phyloP scores from a whole-genome alignment of 2,329 filamentous ascomycete species.

The Pseudonectria foliicola region DNA sequence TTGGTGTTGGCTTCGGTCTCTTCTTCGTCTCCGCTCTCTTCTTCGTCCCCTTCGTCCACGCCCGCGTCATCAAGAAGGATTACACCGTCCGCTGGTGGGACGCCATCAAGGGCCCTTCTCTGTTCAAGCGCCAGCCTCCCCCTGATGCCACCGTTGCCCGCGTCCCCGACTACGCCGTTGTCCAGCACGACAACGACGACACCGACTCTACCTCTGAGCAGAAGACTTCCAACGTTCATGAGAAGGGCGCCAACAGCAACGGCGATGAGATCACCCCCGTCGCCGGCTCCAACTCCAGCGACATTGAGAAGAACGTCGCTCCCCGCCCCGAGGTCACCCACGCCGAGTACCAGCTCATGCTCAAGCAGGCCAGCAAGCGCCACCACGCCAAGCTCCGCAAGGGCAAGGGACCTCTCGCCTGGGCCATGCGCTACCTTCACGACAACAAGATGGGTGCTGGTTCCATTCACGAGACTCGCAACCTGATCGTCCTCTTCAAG shows the following conservation, averaged over 20 bases:
- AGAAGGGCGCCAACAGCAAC: slow-evolving; percentile 22
- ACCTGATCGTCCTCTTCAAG: slow-evolving; percentile 55
- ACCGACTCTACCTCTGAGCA: slow-evolving; percentile 13
- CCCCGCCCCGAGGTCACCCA: slow-evolving; percentile 41
- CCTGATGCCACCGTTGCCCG: slow-evolving; percentile 44
- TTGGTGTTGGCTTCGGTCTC: slow-evolving; percentile 57
- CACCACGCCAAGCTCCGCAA: slow-evolving; percentile 58
- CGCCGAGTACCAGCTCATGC: slow-evolving; percentile 51
- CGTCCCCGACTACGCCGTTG: slow-evolving; percentile 68
- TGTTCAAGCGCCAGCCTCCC: slow-evolving; percentile 52
- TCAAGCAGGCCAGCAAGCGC: slow-evolving; percentile 42
- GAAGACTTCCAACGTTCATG: neutral
- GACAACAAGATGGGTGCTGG: slow-evolving; percentile 67
- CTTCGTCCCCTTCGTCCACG: slow-evolving; percentile 65
- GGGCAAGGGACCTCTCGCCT: slow-evolving; percentile 63
- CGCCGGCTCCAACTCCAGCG: slow-evolving; percentile 19
- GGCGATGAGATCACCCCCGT: slow-evolving; percentile 27
- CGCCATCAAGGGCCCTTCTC: slow-evolving; percentile 54
- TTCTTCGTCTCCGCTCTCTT: slow-evolving; percentile 55
- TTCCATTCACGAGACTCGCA: slow-evolving; percentile 66
- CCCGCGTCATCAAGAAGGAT: slow-evolving; percentile 63
- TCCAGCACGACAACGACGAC: slow-evolving; percentile 55
- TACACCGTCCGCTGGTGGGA: slow-evolving; percentile 56
- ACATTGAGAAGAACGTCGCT: slow-evolving; percentile 38
- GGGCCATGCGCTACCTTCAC: slow-evolving; percentile 73